Conservation (phyloP, 805 yeast species). For the Zygoascus tannicola region DNA sequence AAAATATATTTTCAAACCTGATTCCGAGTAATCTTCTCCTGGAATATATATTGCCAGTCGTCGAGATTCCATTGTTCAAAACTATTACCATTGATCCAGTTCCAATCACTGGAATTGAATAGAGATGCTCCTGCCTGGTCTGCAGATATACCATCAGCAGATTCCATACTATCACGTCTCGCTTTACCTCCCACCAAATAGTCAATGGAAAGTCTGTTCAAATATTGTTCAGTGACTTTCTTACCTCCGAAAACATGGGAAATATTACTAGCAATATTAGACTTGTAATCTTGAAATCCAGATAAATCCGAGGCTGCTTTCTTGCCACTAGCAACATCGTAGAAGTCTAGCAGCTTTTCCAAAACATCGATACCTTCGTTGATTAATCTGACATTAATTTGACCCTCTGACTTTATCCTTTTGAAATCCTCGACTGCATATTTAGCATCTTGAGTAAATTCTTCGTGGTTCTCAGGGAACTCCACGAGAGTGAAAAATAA, state of each 20-base stretch:
- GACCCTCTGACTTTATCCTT: neutral
- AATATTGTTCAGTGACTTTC: constrained; percentile 3
- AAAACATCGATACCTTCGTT: neutral
- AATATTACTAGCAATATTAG: constrained; percentile 1
- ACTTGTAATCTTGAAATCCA: neutral
- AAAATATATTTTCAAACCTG: no score
- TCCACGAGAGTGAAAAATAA: constrained; percentile 6
- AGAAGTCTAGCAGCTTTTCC: neutral
- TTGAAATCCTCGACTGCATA: constrained; percentile 5
- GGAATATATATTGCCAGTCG: constrained; percentile 3
- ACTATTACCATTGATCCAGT: constrained; percentile 3
- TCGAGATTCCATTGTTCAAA: constrained; percentile 5
- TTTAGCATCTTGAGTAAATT: neutral
- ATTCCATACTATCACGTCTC: neutral
- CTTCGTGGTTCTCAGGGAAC: constrained; percentile 5
- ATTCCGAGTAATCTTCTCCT: neutral
- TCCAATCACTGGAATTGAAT: constrained; percentile 3
- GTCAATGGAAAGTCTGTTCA: constrained; percentile 3
- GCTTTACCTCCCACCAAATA: neutral
- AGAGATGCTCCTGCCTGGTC: neutral
- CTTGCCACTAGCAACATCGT: constrained; percentile 1
- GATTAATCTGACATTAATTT: neutral
- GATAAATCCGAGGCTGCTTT: neutral
- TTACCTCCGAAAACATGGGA: constrained; percentile 5
- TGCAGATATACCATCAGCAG: neutral